These are phyloP conservation scores for Saccharomycopsis babjevae DNA, from an alignment of 805 yeast species.

Conservation along the genomic window DNA sequence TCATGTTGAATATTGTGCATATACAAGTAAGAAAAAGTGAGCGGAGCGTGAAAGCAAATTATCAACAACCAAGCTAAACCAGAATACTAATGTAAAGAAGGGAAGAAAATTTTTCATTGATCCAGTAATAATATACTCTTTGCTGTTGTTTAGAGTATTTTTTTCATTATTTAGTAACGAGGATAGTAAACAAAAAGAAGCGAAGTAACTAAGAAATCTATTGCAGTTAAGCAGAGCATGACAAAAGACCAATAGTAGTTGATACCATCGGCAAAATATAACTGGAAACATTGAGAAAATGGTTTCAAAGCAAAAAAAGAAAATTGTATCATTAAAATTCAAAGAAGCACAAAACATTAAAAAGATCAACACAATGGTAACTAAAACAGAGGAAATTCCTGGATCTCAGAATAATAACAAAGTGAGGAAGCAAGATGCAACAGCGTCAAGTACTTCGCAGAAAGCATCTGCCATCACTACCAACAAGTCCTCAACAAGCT, in stretches of 20 bases:
- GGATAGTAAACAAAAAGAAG: too few species aligned
- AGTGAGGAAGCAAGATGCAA: not conserved
- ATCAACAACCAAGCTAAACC: not conserved
- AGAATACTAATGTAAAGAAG: not conserved
- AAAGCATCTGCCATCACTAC: not conserved
- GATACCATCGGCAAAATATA: too few species aligned
- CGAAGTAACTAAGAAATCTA: not conserved
- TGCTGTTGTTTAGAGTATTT: not conserved
- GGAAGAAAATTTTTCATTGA: not conserved
- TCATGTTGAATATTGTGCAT: slow-evolving; percentile 1
- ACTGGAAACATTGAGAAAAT: not conserved
- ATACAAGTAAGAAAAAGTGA: not conserved
- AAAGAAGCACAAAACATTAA: not conserved
- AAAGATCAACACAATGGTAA: not conserved
- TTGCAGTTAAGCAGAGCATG: not conserved
- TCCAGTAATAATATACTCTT: not conserved
- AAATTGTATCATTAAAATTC: not conserved
- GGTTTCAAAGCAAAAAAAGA: not conserved
- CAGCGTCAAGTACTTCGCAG: not conserved
- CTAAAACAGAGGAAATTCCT: not conserved
- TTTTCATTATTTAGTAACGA: too few species aligned
- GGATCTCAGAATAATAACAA: not conserved
- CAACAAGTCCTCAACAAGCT: not conserved
- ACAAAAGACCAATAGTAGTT: too few species aligned
- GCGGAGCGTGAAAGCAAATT: not conserved